Conservation (phyloP, 495 filamentous ascomycete species). For the Annulohypoxylon stygium region DNA sequence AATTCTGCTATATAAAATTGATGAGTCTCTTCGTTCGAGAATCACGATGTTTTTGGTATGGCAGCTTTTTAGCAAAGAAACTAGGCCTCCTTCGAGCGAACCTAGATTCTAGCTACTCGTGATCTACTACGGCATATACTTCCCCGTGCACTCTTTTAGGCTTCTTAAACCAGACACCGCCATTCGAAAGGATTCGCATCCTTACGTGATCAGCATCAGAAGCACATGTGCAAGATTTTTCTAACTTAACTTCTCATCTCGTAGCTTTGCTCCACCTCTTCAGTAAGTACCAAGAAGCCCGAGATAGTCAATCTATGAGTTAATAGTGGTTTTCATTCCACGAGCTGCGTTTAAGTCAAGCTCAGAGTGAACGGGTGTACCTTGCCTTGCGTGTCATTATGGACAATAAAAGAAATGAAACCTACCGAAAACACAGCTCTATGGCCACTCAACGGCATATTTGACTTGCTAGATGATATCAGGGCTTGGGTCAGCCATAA, state of each 20-base stretch:
- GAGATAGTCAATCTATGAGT: background rate
- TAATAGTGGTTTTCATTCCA: background rate
- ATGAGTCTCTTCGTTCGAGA: background rate
- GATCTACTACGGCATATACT: no score
- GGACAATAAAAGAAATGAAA: no score
- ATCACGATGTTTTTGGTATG: background rate
- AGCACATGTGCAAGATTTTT: background rate
- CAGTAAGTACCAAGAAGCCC: background rate
- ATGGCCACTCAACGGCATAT: no score
- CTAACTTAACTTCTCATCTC: background rate
- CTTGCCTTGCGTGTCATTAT: no score
- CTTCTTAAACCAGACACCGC: background rate
- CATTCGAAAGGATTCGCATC: background rate
- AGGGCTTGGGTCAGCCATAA: no score
- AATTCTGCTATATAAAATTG: background rate
- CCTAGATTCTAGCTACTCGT: no score
- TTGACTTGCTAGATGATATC: no score
- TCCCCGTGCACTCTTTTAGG: background rate
- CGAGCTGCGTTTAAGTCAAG: background rate
- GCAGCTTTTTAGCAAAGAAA: no score
- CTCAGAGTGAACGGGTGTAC: background rate
- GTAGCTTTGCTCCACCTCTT: background rate
- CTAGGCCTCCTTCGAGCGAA: no score
- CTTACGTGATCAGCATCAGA: background rate
- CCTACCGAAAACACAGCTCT: no score